Conservation (phyloP, 306 rosid genomes). For the Castanospermum australe region DNA sequence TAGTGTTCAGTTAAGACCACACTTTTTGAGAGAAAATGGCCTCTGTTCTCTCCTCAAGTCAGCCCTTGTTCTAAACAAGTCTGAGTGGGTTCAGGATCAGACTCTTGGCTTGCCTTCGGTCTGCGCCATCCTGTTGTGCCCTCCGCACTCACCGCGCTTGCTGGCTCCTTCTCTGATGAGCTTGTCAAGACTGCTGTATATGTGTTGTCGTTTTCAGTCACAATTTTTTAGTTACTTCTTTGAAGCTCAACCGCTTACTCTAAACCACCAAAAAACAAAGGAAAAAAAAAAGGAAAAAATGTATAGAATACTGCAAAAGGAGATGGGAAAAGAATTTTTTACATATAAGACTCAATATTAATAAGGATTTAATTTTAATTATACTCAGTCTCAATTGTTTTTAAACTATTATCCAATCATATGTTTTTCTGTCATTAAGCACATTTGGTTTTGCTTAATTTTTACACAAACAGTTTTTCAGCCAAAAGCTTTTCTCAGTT, state of each 20-base stretch:
- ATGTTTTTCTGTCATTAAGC: too few relatives aligned
- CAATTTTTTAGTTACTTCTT: not conserved
- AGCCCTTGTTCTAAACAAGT: constrained; percentile 57
- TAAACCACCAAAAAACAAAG: too few relatives aligned
- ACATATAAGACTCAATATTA: too few relatives aligned
- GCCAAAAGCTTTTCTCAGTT: too few relatives aligned
- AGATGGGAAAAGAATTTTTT: too few relatives aligned
- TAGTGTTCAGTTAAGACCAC: not conserved
- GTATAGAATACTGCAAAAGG: too few relatives aligned
- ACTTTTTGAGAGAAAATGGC: not conserved
- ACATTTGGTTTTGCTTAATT: too few relatives aligned
- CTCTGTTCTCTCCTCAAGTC: constrained; percentile 61
- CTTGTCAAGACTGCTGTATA: constrained; percentile 71
- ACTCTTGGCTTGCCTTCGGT: constrained; percentile 53
- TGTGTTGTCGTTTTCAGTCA: not conserved
- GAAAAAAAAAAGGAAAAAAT: too few relatives aligned
- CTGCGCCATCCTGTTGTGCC: constrained; percentile 42
- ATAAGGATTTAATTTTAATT: too few relatives aligned
- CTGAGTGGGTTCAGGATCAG: constrained; percentile 70
- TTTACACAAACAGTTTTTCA: too few relatives aligned
- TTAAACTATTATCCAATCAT: too few relatives aligned
- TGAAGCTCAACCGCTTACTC: not conserved
- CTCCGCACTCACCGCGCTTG: constrained; percentile 51
- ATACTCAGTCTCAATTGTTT: too few relatives aligned
- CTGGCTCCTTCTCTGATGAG: constrained; percentile 59